These are phyloP conservation scores for Venturia oleaginea DNA, from an alignment of 2,329 filamentous ascomycete species.

Conservation along the genomic window DNA sequence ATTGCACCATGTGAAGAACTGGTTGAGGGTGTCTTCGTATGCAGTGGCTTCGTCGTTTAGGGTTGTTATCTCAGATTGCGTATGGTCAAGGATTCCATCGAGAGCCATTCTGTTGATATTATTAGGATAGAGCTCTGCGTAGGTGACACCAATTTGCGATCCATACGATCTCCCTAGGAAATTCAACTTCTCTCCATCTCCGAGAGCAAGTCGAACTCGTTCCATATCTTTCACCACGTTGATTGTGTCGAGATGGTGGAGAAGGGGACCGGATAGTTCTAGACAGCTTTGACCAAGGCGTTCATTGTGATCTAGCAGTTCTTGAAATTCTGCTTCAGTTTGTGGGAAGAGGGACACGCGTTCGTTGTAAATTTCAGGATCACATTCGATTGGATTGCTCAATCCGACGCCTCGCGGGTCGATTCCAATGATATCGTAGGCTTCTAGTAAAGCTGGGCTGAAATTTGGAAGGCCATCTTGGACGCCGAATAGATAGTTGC, in stretches of 20 bases:
- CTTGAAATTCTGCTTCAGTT: constrained; percentile 29
- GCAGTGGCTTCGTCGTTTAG: constrained; percentile 28
- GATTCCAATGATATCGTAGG: constrained; percentile 36
- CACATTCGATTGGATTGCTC: constrained; percentile 33
- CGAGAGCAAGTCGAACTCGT: constrained; percentile 27
- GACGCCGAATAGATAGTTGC: constrained; percentile 18
- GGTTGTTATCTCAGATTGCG: constrained; percentile 27
- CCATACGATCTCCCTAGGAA: constrained; percentile 39
- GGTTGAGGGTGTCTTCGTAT: constrained; percentile 28
- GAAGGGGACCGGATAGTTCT: constrained; percentile 29
- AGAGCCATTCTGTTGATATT: constrained; percentile 34
- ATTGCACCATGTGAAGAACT: constrained; percentile 32
- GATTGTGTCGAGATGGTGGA: constrained; percentile 37
- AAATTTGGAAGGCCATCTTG: constrained; percentile 13
- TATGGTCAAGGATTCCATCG: constrained; percentile 38
- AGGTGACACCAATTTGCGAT: constrained; percentile 35
- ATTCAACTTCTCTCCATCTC: constrained; percentile 27
- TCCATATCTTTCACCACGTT: constrained; percentile 28
- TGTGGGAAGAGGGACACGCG: constrained; percentile 29
- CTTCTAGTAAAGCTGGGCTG: constrained; percentile 21
- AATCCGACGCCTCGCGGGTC: constrained; percentile 37
- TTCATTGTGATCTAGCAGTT: constrained; percentile 31
- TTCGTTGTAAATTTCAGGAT: constrained; percentile 29
- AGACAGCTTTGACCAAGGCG: constrained; percentile 33
- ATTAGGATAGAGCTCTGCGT: constrained; percentile 37